Conservation (phyloP, 73 alveolate genomes). For the Paramecium tetraurelia region DNA sequence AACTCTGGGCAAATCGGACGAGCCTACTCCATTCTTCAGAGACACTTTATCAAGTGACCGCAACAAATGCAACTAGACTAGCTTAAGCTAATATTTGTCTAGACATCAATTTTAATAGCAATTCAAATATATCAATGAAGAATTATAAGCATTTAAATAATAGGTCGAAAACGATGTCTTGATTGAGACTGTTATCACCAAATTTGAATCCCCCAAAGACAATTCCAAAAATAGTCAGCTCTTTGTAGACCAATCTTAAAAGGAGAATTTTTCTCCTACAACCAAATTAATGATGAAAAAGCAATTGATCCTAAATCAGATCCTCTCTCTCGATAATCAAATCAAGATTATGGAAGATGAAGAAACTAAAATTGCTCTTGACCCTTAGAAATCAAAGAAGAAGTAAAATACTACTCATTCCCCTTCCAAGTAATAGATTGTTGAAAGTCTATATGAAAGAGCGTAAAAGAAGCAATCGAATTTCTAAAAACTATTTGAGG, state of each 20-base stretch:
- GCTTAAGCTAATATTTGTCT: neutral
- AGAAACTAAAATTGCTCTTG: neutral
- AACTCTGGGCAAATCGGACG: neutral
- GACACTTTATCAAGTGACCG: constrained; percentile 32
- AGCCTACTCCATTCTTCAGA: constrained; percentile 46
- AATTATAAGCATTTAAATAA: constrained; percentile 18
- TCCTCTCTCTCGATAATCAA: constrained; percentile 6
- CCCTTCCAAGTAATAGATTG: neutral
- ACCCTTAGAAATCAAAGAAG: neutral
- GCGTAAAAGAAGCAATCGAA: neutral
- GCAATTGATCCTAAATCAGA: neutral
- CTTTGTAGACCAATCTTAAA: neutral
- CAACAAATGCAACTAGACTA: constrained; percentile 7
- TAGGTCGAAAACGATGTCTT: constrained; percentile 10
- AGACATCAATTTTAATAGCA: constrained; percentile 23
- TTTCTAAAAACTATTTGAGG: neutral
- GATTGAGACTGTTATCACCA: neutral
- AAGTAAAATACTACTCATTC: neutral
- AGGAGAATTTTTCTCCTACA: neutral
- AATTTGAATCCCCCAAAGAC: constrained; percentile 36
- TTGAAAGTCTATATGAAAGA: neutral
- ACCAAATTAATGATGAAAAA: neutral
- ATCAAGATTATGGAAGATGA: constrained; percentile 41
- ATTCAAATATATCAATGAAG: constrained; percentile 1
- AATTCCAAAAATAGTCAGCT: neutral